Base-by-base conservation (phyloP, 345 rosid species). In the Gossypium mustelinum region DNA sequence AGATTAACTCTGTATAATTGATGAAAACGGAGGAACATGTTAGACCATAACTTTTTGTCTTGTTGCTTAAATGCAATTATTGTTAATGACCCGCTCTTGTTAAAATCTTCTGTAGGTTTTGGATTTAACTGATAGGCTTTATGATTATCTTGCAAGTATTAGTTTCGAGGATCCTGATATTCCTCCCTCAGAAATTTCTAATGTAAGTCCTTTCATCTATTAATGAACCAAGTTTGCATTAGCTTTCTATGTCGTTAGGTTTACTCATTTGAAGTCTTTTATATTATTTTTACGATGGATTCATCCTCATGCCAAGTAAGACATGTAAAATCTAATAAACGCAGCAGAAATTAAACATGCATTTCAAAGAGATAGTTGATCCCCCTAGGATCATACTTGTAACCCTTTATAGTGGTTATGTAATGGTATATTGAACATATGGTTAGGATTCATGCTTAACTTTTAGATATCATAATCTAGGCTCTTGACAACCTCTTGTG, bases 101-200 rank as follows among this genome's bases (percentile, higher is more conserved):
- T 81, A 73, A 56, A 63, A 67, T 76, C 45, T 79, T 73, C 27
- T 62, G 34, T 79, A 95, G 98, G 82, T 89, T 74, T 56, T 81
- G 70, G 97, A 95, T 84, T 73, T 93, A 79, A 84, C 97, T 70
- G 89, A 89, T 73, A 73, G 67, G 75, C 87, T 90, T 54, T 89
- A 77, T 73, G 82, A 78, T 75, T 86, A 85, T 79, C 87, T 93
- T 50, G 80, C 81, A 68, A 82, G 69, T 27, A 77, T 70, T 59
- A 82, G 85, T 71, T 89, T 87, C 79, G 81, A 81, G 75, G 90
- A 87, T 55, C 73, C 76, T 54, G 82, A 77, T 68, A 60, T 25
- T 75, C 73, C 74, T 70, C 73, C 85, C 61, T 66, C 82, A 8
- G 83, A 79, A 60, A 29, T 77, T 70, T 68, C 83, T 72, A 63